A percentile compares a stretch with the other conserved stretches of the same genome.
Conservation (phyloP, 2,329 filamentous ascomycete species). For the Neopestalotiopsis rosae region DNA sequence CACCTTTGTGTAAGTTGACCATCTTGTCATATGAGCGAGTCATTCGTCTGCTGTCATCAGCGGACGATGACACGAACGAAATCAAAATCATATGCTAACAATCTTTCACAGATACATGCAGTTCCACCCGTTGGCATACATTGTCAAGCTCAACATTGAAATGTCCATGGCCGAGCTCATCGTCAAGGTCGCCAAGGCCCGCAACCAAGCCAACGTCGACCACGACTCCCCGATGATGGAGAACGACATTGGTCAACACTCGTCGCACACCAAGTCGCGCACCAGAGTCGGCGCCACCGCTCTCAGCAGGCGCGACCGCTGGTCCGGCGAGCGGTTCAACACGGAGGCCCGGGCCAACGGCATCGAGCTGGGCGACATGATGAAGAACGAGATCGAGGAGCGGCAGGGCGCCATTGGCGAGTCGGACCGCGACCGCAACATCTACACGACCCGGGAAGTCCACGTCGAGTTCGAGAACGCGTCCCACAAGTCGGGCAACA, state of each 20-base stretch:
- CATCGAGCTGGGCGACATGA: constrained; percentile 10
- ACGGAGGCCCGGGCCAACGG: background rate
- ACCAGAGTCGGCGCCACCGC: constrained; percentile 5
- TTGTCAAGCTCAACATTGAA: constrained; percentile 60
- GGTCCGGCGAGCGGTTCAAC: constrained; percentile 1
- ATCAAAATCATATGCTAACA: background rate
- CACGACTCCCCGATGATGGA: background rate
- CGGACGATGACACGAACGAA: background rate
- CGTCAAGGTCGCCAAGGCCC: constrained; percentile 25
- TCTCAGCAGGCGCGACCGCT: constrained; percentile 1
- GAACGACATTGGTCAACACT: constrained; percentile 2
- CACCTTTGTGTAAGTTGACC: constrained; percentile 41
- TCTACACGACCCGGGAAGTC: background rate
- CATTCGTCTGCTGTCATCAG: background rate
- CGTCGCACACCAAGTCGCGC: background rate
- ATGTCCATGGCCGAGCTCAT: constrained; percentile 60
- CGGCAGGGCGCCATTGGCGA: background rate
- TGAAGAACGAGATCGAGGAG: background rate
- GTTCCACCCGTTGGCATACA: constrained; percentile 57
- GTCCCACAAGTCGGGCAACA: constrained; percentile 9
- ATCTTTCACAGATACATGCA: constrained; percentile 45
- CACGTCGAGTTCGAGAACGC: constrained; percentile 11
- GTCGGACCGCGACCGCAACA: constrained; percentile 7
- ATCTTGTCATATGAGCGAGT: background rate
- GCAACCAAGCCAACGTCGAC: constrained; percentile 13